Conservation (phyloP, 495 filamentous ascomycete genomes). For the Hypoxylon cercidicola region DNA sequence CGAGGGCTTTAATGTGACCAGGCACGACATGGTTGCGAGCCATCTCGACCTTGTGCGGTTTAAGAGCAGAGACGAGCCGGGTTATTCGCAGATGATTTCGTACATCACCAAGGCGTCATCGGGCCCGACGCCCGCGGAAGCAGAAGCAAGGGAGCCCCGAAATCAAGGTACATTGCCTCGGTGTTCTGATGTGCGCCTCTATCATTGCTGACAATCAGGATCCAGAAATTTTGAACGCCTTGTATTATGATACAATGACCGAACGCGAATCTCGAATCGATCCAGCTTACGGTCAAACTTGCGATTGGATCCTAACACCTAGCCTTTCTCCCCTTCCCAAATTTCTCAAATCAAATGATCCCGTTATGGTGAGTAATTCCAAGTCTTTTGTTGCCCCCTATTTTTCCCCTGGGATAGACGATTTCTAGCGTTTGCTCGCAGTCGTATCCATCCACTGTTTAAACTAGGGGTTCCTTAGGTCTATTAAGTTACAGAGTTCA, state of each 20-base stretch:
- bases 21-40: slow-evolving; percentile 32
- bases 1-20: slow-evolving; percentile 43
- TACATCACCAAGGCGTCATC: slow-evolving; percentile 42
- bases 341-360: slow-evolving; percentile 37
- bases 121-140: slow-evolving; percentile 38
- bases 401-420: background rate
- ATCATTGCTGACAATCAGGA: slow-evolving; percentile 1
- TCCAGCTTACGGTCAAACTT: slow-evolving; percentile 45
- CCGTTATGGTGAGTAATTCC: slow-evolving; percentile 32
- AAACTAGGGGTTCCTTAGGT: too few species aligned
- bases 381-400: background rate
- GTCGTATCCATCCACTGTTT: too few species aligned
- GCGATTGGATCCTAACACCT: slow-evolving; percentile 45
- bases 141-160: slow-evolving; percentile 43
- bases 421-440: background rate
- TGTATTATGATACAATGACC: slow-evolving; percentile 47
- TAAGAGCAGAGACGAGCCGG: slow-evolving; percentile 41
- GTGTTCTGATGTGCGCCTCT: background rate
- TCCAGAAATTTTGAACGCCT: slow-evolving; percentile 46
- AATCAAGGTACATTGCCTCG: slow-evolving; percentile 43
- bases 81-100: slow-evolving; percentile 39
- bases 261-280: slow-evolving; percentile 48
- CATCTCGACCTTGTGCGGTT: slow-evolving; percentile 43
- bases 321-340: slow-evolving; percentile 34
- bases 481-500: background rate